phyloP scores from a whole-genome alignment of 2,329 filamentous ascomycete species.

The Lecanicillium sp. region DNA sequence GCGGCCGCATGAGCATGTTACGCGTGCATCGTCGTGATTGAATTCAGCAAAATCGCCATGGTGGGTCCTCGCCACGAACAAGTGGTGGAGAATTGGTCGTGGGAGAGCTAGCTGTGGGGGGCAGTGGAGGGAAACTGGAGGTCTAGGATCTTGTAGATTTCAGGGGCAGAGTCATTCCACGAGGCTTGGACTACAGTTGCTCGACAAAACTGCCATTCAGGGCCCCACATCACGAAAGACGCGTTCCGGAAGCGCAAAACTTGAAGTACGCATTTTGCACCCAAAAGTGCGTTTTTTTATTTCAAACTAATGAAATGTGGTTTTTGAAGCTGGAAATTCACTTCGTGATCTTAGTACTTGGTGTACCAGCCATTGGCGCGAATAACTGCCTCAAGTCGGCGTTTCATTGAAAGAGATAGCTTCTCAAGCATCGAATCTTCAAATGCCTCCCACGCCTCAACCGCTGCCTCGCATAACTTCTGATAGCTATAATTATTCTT shows the following conservation, averaged over 20 bases:
- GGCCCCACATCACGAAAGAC: too few species aligned
- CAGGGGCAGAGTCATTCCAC: too few species aligned
- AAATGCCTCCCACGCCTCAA: constrained; percentile 6
- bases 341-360: constrained; percentile 4
- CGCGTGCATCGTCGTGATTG: constrained; percentile 1
- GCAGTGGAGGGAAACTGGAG: too few species aligned
- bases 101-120: neutral
- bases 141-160: too few species aligned
- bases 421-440: constrained; percentile 7
- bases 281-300: too few species aligned
- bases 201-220: too few species aligned
- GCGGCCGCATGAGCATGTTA: constrained; percentile 4
- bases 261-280: too few species aligned
- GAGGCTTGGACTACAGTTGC: too few species aligned
- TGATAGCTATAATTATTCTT: constrained; percentile 2
- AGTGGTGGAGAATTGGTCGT: constrained; percentile 2
- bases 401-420: constrained; percentile 4
- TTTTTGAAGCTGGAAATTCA: too few species aligned
- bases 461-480: constrained; percentile 4
- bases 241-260: too few species aligned
- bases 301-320: too few species aligned
- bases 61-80: constrained; percentile 5
- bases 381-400: neutral
- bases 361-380: constrained; percentile 3
- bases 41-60: constrained; percentile 6